These are phyloP conservation scores for Coccomyxa sp. DNA, from an alignment of 139 green algal species.

Conservation along the genomic window DNA sequence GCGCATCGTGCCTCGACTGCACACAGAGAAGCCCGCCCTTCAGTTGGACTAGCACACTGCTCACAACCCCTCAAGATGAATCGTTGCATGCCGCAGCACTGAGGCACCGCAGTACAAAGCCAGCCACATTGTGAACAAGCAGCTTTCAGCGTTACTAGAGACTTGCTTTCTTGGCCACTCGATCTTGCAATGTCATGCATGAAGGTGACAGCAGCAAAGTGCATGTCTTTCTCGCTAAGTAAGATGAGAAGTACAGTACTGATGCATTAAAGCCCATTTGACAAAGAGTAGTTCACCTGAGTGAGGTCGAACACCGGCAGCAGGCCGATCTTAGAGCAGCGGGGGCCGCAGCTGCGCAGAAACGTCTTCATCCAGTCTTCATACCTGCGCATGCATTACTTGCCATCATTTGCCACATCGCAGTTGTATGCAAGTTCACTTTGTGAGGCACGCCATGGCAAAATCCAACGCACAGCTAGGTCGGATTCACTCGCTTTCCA, in stretches of 20 bases:
- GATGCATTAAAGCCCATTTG: too few relatives aligned
- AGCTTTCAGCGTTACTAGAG: background rate
- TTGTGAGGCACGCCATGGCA: too few relatives aligned
- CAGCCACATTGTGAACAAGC: background rate
- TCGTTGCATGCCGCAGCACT: too few relatives aligned
- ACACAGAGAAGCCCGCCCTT: background rate
- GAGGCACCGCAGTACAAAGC: too few relatives aligned
- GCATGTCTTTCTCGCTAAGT: too few relatives aligned
- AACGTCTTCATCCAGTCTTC: background rate
- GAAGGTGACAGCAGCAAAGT: background rate
- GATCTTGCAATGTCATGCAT: background rate
- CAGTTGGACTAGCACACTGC: too few relatives aligned
- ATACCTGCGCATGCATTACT: background rate
- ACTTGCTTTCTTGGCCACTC: too few relatives aligned
- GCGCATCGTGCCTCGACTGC: background rate
- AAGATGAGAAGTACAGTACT: too few relatives aligned
- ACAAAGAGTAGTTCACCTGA: background rate
- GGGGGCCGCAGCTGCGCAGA: background rate
- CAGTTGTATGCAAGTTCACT: background rate
- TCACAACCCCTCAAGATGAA: too few relatives aligned
- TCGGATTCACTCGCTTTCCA: too few relatives aligned
- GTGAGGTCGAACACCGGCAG: background rate
- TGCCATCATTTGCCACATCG: background rate
- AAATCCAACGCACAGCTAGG: too few relatives aligned
- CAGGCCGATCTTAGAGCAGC: background rate